These are phyloP conservation scores for Pontederia paniculata DNA, from an alignment of 176 grass and related monocot species.

Conservation along the genomic window DNA sequence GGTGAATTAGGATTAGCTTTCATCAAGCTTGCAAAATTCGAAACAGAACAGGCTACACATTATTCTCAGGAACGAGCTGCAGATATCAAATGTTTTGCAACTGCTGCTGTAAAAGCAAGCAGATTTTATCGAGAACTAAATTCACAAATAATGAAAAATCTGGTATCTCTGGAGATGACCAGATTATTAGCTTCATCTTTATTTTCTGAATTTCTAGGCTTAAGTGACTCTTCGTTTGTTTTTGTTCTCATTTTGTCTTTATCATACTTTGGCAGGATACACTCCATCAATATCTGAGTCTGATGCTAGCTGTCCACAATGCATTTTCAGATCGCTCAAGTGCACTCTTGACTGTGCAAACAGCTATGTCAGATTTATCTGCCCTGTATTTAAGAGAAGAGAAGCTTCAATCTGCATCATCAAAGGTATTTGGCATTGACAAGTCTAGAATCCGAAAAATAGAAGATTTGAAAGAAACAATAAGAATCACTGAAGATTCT, in stretches of 20 bases:
- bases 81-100: conserved; percentile 55
- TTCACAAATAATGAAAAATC: conserved; percentile 49
- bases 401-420: conserved; percentile 66
- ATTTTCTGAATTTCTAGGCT: neutral
- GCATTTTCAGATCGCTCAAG: conserved; percentile 72
- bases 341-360: conserved; percentile 66
- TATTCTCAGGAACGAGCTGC: conserved; percentile 56
- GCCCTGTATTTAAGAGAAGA: conserved; percentile 30
- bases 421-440: conserved; percentile 57
- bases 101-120: conserved; percentile 55
- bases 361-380: conserved; percentile 48
- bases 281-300: conserved; percentile 66
- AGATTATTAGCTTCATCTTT: neutral
- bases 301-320: conserved; percentile 58
- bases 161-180: conserved; percentile 34
- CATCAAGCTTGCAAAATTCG: conserved; percentile 77
- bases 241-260: conserved; percentile 9
- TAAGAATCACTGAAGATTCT: conserved; percentile 51
- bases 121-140: conserved; percentile 60
- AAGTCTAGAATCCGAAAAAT: conserved; percentile 49
- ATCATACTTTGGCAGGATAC: conserved; percentile 45
- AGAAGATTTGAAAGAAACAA: conserved; percentile 60
- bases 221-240: conserved; percentile 1
- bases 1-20: conserved; percentile 75
- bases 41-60: conserved; percentile 40